Conservation (phyloP, 2,329 filamentous ascomycete species). For the Monosporascus sp. region DNA sequence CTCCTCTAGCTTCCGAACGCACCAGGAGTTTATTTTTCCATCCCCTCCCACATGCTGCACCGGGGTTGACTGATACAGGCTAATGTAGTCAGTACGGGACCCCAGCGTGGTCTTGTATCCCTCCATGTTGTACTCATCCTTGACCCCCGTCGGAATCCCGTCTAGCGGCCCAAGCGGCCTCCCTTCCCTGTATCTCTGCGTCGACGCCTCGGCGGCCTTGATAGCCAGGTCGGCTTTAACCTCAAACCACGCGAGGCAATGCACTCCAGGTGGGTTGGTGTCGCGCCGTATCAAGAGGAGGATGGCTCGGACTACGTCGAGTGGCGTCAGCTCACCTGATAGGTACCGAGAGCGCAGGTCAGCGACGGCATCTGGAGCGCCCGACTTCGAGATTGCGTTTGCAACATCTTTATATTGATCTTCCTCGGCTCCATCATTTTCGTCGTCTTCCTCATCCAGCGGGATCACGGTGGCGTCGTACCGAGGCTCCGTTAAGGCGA, state of each 20-base stretch:
- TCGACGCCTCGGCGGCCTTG: conserved; percentile 39
- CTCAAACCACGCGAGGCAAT: conserved; percentile 42
- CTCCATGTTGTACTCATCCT: conserved; percentile 72
- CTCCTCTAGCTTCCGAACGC: conserved; percentile 63
- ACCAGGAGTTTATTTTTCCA: conserved; percentile 56
- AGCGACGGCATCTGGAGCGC: conserved; percentile 22
- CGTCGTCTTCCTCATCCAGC: not conserved
- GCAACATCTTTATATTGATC: not conserved
- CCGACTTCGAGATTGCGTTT: not conserved
- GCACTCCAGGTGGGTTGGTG: conserved; percentile 29
- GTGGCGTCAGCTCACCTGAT: conserved; percentile 40
- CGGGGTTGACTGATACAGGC: conserved; percentile 11
- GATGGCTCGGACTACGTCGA: conserved; percentile 40
- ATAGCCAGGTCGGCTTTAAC: conserved; percentile 36
- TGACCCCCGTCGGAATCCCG: conserved; percentile 68
- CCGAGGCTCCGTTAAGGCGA: not conserved
- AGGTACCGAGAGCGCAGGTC: conserved; percentile 42
- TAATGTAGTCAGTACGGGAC: conserved; percentile 55
- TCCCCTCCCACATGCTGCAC: conserved; percentile 28
- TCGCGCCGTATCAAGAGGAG: conserved; percentile 41
- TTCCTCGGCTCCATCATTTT: not conserved
- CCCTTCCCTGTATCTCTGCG: conserved; percentile 44
- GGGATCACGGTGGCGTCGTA: not conserved
- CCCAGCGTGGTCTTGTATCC: conserved; percentile 67
- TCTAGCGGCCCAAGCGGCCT: conserved; percentile 61